Evolutionary conservation across 2,329 filamentous ascomycete species (phyloP), one percentile per base, ranked within the genome.

Genomic region (Emmonsiellopsis sp.): DNA sequence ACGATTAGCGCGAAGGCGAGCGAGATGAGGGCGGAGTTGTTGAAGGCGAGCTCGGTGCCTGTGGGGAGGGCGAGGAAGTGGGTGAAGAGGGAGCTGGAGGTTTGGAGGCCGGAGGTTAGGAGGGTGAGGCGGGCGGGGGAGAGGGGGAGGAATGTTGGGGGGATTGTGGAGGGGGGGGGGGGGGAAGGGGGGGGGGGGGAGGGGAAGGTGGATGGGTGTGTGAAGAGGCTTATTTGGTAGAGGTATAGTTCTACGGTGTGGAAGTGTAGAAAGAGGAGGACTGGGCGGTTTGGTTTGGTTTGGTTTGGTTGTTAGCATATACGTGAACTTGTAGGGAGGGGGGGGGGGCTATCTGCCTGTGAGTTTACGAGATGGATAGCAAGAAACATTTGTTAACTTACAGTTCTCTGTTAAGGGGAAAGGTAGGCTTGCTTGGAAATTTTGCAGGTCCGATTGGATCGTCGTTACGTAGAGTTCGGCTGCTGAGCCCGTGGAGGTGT

Each of bases 11-110:
- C 63, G 53, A 72, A 71, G 4, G 64, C 68, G 13, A 71, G 51
- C 54, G 73, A 70, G 2, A 74, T 61, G 69, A 71, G 73, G 54
- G 71, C 63, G 1, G 67, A 61, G 49, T 73, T 71, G 37, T 66
- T 71, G 14, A 72, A 62, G 1, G 59, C 58, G 44, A 65, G 61
- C 52, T 74, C 70, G 6, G 63, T 60, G 37, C 64, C 62, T 4
- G 63, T 58, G 2, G 69, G 69, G 1, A 73, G 58, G 44, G 62
- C 63, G 5, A 71, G 52, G 39, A 68, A 70, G 9, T 65, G 55
- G n/a, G 66, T 62, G 27, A 65, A 43, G 2, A 64, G 54, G 8
- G 57, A 50, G 11, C 60, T 59, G n/a, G 61, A 56, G 7, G 64
- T 57, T 14, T 55, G 51, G 31, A 31, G 42, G 14, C 50, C 42